These are phyloP conservation scores for Penicillium sp. DNA, from an alignment of 2,329 filamentous ascomycete species.

Conservation along the genomic window DNA sequence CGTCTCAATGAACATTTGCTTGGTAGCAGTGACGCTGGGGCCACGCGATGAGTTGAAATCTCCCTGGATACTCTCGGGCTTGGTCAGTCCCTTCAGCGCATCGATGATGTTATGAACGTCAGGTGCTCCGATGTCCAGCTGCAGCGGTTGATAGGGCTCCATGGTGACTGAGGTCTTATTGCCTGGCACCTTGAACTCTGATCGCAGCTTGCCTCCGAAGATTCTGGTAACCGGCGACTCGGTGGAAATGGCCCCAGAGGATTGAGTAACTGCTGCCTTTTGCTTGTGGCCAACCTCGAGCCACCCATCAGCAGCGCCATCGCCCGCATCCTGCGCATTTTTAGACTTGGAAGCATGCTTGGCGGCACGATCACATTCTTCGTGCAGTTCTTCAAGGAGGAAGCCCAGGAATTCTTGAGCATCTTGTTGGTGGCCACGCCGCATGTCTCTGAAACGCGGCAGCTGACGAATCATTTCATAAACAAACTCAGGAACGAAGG, in stretches of 20 bases:
- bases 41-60: conserved; percentile 78
- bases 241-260: conserved; percentile 67
- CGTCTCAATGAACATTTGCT: conserved; percentile 91
- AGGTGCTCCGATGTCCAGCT: conserved; percentile 85
- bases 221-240: conserved; percentile 89
- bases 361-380: conserved; percentile 81
- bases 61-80: conserved; percentile 76
- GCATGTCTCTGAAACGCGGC: conserved; percentile 86
- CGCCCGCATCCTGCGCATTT: conserved; percentile 43
- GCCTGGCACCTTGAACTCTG: conserved; percentile 80
- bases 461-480: conserved; percentile 87
- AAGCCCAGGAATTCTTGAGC: conserved; percentile 96
- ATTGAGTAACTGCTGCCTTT: conserved; percentile 77
- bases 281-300: conserved; percentile 91
- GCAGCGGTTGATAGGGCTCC: conserved; percentile 89
- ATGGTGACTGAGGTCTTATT: conserved; percentile 86
- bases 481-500: conserved; percentile 89
- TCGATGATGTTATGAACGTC: conserved; percentile 88
- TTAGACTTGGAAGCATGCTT: conserved; percentile 49
- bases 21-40: conserved; percentile 72
- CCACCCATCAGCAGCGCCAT: conserved; percentile 64
- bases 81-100: conserved; percentile 77
- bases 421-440: conserved; percentile 93
- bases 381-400: conserved; percentile 83
- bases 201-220: conserved; percentile 85